Conservation (phyloP, 2,329 filamentous ascomycete genomes). For the Hypoxylon sp. region DNA sequence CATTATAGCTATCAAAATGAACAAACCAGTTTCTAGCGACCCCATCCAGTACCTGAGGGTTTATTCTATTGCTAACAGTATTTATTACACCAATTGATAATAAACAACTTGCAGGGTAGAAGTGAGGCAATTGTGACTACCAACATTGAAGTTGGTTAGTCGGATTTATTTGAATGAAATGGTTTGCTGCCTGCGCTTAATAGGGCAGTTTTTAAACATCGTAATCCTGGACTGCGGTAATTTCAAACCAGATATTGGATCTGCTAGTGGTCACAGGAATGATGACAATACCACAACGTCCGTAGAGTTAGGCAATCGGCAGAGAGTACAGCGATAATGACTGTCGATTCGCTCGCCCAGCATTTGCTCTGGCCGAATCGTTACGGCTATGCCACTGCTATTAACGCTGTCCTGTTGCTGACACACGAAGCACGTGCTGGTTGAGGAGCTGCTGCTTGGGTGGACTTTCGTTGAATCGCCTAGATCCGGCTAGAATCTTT, state of each 20-base stretch:
- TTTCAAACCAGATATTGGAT: slow-evolving; percentile 32
- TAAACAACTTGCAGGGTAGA: slow-evolving; percentile 30
- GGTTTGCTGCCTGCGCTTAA: slow-evolving; percentile 38
- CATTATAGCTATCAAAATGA: slow-evolving; percentile 10
- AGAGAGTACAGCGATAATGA: slow-evolving; percentile 23
- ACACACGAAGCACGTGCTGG: slow-evolving; percentile 39
- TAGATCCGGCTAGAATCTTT: slow-evolving; percentile 43
- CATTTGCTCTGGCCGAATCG: slow-evolving; percentile 39
- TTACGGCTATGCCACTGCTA: slow-evolving; percentile 22
- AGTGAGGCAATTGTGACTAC: slow-evolving; percentile 32
- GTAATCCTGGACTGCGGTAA: slow-evolving; percentile 42
- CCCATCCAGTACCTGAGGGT: slow-evolving; percentile 7
- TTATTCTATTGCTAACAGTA: slow-evolving; percentile 18
- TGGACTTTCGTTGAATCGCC: slow-evolving; percentile 36
- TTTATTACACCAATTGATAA: slow-evolving; percentile 30
- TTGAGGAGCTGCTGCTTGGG: slow-evolving; percentile 32
- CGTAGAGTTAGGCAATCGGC: slow-evolving; percentile 34
- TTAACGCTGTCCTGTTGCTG: slow-evolving; percentile 29
- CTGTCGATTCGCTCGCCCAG: slow-evolving; percentile 38
- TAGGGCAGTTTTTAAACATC: slow-evolving; percentile 31
- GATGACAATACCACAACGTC: slow-evolving; percentile 38
- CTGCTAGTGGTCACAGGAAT: slow-evolving; percentile 34
- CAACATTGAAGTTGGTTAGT: slow-evolving; percentile 22
- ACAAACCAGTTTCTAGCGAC: slow-evolving; percentile 27
- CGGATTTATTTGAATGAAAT: slow-evolving; percentile 20